phyloP scores from a whole-genome alignment of 306 rosid genomes.

The Sindora glabra region DNA sequence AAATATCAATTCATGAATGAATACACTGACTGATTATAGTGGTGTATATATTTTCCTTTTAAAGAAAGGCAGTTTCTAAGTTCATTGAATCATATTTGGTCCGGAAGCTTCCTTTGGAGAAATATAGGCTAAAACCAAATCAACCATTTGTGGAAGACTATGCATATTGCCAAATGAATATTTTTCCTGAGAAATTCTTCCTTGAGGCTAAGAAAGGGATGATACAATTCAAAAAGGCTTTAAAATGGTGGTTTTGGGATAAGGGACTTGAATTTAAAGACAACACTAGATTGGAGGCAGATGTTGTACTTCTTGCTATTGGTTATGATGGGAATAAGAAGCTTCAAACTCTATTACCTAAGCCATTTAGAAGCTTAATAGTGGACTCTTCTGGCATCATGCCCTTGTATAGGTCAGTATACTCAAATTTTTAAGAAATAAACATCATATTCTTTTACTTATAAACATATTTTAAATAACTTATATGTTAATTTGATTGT shows the following conservation, averaged over 20 bases:
- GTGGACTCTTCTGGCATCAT: conserved; percentile 40
- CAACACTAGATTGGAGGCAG: conserved; percentile 39
- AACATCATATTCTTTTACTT: too few relatives aligned
- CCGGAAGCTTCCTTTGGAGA: conserved; percentile 53
- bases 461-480: too few relatives aligned
- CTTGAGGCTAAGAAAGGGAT: conserved; percentile 48
- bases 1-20: neutral
- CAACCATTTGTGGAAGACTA: conserved; percentile 63
- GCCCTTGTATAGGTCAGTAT: conserved; percentile 42
- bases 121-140: conserved; percentile 51
- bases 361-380: conserved; percentile 40
- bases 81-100: conserved; percentile 51
- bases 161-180: conserved; percentile 71
- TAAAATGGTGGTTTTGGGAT: conserved; percentile 50
- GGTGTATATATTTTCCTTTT: neutral
- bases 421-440: too few relatives aligned
- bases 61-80: conserved; percentile 50
- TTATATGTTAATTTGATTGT: neutral
- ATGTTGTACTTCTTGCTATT: conserved; percentile 53
- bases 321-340: conserved; percentile 52
- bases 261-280: conserved; percentile 55
- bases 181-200: conserved; percentile 53
- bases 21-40: neutral
- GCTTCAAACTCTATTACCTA: conserved; percentile 37
- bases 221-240: conserved; percentile 32